phyloP scores from a whole-genome alignment of 257 asterid genomes.

The Fraxinus cuspidata region DNA sequence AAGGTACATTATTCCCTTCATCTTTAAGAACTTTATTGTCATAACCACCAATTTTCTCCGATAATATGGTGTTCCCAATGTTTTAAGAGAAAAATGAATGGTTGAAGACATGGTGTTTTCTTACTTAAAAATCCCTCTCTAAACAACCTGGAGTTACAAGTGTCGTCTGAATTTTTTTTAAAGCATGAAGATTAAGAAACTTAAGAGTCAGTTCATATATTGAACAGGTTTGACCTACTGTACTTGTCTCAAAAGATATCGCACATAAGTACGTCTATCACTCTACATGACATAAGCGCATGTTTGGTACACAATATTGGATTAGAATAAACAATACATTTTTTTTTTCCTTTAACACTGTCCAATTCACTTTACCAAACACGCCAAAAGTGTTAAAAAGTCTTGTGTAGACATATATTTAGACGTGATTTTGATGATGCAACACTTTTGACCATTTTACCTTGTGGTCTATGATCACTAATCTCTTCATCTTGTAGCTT shows the following conservation, averaged over 20 bases:
- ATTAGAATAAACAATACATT: background rate
- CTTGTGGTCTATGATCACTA: background rate
- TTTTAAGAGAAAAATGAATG: background rate
- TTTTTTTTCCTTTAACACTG: background rate
- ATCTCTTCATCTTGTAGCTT: too few relatives aligned
- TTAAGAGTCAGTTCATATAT: background rate
- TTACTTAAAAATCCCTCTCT: background rate
- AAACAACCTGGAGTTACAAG: background rate
- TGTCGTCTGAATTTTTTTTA: background rate
- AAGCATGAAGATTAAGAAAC: background rate
- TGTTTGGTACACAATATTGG: background rate
- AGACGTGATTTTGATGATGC: background rate
- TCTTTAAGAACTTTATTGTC: background rate
- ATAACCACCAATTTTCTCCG: background rate
- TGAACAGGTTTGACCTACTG: background rate
- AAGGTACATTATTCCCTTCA: conserved; percentile 48
- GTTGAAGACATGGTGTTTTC: background rate
- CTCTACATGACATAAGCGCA: background rate
- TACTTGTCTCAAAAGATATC: background rate
- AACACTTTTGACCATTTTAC: background rate
- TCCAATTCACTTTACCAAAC: background rate
- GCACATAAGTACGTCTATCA: background rate
- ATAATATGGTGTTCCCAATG: background rate
- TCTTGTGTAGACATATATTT: too few relatives aligned
- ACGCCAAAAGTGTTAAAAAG: background rate